phyloP scores from a whole-genome alignment of 1,284 basidiomycete genomes.

The Sporisorium graminicola region DNA sequence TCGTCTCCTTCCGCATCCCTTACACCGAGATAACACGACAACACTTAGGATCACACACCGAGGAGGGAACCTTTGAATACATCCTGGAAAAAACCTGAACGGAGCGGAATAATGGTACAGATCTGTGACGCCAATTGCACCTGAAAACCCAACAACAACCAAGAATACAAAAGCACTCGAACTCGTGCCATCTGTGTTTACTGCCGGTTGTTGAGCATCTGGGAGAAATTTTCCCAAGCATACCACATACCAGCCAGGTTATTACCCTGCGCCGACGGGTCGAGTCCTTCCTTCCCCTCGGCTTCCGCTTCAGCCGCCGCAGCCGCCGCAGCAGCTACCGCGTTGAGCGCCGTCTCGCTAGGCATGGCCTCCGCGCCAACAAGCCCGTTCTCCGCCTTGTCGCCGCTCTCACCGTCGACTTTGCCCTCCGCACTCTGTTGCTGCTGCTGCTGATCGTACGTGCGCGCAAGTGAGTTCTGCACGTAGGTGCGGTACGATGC shows the following conservation, averaged over 20 bases:
- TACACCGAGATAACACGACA: neutral
- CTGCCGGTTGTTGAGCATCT: constrained; percentile 58
- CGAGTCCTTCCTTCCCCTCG: constrained; percentile 31
- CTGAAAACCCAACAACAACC: too few relatives aligned
- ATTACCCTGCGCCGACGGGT: constrained; percentile 36
- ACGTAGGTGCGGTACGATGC: constrained; percentile 45
- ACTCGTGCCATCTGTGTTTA: neutral
- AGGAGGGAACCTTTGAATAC: neutral
- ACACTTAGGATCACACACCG: neutral
- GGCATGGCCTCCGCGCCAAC: constrained; percentile 24
- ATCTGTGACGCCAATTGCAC: neutral
- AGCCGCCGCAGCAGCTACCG: constrained; percentile 41
- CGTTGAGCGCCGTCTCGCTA: constrained; percentile 46
- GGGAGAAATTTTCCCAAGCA: constrained; percentile 53
- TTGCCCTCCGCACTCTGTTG: constrained; percentile 21
- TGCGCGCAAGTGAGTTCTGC: constrained; percentile 45
- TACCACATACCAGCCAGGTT: constrained; percentile 49
- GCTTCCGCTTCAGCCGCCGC: constrained; percentile 33
- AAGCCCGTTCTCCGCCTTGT: constrained; percentile 24
- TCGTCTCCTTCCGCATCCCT: neutral
- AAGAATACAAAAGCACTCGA: neutral
- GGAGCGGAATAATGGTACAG: constrained; percentile 20
- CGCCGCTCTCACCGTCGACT: constrained; percentile 13
- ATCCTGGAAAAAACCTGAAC: neutral
- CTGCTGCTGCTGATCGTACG: constrained; percentile 47